Evolutionary conservation across 768 basidiomycete genomes (phyloP).

Genomic region (Hortiboletus campestris): DNA sequence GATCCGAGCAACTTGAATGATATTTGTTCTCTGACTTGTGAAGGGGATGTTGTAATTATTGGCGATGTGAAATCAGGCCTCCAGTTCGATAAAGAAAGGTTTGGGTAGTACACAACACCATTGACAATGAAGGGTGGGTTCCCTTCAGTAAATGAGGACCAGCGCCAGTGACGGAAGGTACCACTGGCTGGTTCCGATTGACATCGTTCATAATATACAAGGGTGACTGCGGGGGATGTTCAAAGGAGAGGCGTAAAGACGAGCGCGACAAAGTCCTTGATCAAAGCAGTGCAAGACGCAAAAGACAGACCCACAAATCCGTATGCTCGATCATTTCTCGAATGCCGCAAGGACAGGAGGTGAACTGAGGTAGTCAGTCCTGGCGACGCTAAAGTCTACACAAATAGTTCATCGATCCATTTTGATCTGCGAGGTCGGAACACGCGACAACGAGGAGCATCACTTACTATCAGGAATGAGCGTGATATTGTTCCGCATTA

Average conservation of each 20-base stretch:
- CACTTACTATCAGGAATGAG: slow-evolving; percentile 48
- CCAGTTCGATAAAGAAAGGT: too few species aligned
- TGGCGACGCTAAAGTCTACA: slow-evolving; percentile 8
- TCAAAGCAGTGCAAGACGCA: too few species aligned
- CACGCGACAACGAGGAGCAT: neutral
- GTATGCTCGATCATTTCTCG: slow-evolving; percentile 8
- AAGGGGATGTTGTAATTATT: neutral
- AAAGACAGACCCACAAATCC: neutral
- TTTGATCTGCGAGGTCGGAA: neutral
- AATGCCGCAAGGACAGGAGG: slow-evolving; percentile 13
- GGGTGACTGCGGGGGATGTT: neutral
- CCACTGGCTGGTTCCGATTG: too few species aligned
- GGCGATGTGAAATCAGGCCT: too few species aligned
- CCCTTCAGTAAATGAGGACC: too few species aligned
- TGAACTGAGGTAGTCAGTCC: slow-evolving; percentile 17
- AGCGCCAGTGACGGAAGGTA: too few species aligned
- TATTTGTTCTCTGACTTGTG: neutral
- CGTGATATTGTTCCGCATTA: slow-evolving; percentile 52
- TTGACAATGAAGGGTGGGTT: too few species aligned
- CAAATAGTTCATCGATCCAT: neutral
- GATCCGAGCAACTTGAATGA: neutral
- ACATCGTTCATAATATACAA: neutral
- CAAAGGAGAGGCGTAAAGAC: neutral
- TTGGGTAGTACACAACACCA: too few species aligned
- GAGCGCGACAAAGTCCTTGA: neutral